phyloP scores from a whole-genome alignment of 805 yeast genomes.

The Wickerhamiella parazyma region DNA sequence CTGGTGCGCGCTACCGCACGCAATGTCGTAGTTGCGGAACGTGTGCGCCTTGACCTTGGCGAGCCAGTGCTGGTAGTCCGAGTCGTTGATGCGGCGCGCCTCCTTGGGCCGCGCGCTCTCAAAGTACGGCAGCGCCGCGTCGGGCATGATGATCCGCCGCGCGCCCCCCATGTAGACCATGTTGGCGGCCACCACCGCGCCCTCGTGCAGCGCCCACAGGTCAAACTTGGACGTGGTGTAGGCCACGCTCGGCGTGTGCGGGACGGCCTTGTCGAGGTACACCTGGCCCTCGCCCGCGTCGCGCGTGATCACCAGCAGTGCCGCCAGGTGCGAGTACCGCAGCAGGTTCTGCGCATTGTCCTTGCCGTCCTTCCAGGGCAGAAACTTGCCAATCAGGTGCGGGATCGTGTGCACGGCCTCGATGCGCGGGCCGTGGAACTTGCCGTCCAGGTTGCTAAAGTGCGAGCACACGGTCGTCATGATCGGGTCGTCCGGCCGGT shows the following conservation, averaged over 20 bases:
- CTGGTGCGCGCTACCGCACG: conserved; percentile 40
- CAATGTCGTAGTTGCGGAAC: conserved; percentile 23
- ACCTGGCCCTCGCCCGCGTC: conserved; percentile 35
- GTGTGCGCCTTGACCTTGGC: conserved; percentile 16
- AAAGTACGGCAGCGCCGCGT: conserved; percentile 30
- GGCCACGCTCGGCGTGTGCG: conserved; percentile 26
- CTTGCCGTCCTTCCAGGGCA: conserved; percentile 33
- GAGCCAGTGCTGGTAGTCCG: conserved; percentile 29
- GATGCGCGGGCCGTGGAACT: conserved; percentile 39
- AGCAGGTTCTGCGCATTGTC: conserved; percentile 26
- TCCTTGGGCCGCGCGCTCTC: conserved; percentile 22
- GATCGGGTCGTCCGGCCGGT: conserved; percentile 33
- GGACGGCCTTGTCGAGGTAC: conserved; percentile 25
- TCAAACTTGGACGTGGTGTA: conserved; percentile 33
- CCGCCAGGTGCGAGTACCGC: conserved; percentile 28
- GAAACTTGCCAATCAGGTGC: conserved; percentile 25
- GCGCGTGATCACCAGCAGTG: conserved; percentile 34
- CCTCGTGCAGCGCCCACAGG: conserved; percentile 28
- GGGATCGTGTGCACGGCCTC: conserved; percentile 40
- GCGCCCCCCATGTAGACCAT: conserved; percentile 39
- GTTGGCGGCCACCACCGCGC: conserved; percentile 31
- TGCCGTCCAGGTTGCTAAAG: conserved; percentile 38
- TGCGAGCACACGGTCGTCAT: conserved; percentile 37
- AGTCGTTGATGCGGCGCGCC: conserved; percentile 30
- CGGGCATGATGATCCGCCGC: conserved; percentile 26